Conservation (phyloP, 2,329 filamentous ascomycete genomes). For the Fusarium coicis region DNA sequence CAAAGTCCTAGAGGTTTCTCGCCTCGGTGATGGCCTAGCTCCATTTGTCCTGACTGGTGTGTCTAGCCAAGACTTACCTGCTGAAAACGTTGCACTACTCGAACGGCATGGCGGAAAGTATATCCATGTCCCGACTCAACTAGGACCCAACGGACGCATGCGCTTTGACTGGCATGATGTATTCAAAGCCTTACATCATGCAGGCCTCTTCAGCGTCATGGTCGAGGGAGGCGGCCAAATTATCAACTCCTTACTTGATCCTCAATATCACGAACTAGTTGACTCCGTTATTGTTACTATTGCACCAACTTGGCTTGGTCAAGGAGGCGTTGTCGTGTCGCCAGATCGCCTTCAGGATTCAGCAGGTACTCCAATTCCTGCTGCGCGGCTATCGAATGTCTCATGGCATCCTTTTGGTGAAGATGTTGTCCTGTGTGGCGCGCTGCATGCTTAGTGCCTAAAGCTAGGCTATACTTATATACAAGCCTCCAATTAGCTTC, state of each 20-base stretch:
- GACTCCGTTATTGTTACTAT: constrained; percentile 88
- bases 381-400: constrained; percentile 73
- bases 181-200: constrained; percentile 64
- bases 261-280: constrained; percentile 69
- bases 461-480: constrained; percentile 27
- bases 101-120: constrained; percentile 64
- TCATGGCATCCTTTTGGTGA: constrained; percentile 83
- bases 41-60: constrained; percentile 75
- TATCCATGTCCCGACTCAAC: constrained; percentile 53
- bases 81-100: constrained; percentile 55
- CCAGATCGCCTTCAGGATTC: constrained; percentile 68
- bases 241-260: constrained; percentile 82
- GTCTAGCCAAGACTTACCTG: constrained; percentile 55
- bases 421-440: constrained; percentile 85
- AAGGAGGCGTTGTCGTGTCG: constrained; percentile 81
- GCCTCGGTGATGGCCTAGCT: constrained; percentile 73
- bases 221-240: constrained; percentile 87
- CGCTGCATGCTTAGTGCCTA: constrained; percentile 51
- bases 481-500: background rate
- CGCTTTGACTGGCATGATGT: constrained; percentile 73
- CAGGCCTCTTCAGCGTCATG: constrained; percentile 84
- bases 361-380: constrained; percentile 65
- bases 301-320: constrained; percentile 89
- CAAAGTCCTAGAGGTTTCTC: constrained; percentile 74
- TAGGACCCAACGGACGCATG: constrained; percentile 52